phyloP scores from a whole-genome alignment of 2,329 filamentous ascomycete species.

The Didymella sp. region DNA sequence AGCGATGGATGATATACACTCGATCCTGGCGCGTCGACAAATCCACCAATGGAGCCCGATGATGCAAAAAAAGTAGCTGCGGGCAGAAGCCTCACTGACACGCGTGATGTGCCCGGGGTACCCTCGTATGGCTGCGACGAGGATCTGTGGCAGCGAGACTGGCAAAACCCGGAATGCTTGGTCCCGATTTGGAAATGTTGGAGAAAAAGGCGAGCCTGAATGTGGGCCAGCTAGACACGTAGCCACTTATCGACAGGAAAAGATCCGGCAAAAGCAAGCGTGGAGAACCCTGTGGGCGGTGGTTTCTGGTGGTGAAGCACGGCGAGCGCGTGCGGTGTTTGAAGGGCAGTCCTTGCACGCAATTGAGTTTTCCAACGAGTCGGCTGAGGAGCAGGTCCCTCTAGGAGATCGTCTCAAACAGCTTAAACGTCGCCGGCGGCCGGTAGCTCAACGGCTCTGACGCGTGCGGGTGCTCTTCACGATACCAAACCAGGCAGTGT shows the following conservation, averaged over 20 bases:
- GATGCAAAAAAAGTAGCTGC: conserved; percentile 40
- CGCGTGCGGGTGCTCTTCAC: conserved; percentile 40
- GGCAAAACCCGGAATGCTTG: conserved; percentile 41
- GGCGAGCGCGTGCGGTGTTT: conserved; percentile 39
- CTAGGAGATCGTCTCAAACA: conserved; percentile 47
- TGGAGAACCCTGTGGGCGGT: conserved; percentile 41
- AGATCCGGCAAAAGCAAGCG: conserved; percentile 43
- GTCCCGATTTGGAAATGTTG: conserved; percentile 49
- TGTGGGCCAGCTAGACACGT: conserved; percentile 42
- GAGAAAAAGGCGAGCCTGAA: conserved; percentile 37
- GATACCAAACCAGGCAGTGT: conserved; percentile 26
- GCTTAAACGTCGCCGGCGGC: conserved; percentile 40
- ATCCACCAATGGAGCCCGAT: conserved; percentile 48
- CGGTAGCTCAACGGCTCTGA: conserved; percentile 44
- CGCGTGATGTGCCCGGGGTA: conserved; percentile 44
- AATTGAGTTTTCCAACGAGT: conserved; percentile 39
- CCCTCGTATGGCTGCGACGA: conserved; percentile 48
- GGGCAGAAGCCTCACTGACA: conserved; percentile 48
- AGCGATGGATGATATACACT: conserved; percentile 51
- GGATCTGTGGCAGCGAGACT: conserved; percentile 38
- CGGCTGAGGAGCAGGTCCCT: conserved; percentile 30
- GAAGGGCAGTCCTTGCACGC: conserved; percentile 48
- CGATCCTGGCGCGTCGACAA: conserved; percentile 43
- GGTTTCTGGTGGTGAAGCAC: conserved; percentile 39
- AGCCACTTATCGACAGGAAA: conserved; percentile 41